Evolutionary conservation across 352 stramenopile species (phyloP), one percentile per base, ranked within the genome.

Genomic region (Globisporangium lucens): DNA sequence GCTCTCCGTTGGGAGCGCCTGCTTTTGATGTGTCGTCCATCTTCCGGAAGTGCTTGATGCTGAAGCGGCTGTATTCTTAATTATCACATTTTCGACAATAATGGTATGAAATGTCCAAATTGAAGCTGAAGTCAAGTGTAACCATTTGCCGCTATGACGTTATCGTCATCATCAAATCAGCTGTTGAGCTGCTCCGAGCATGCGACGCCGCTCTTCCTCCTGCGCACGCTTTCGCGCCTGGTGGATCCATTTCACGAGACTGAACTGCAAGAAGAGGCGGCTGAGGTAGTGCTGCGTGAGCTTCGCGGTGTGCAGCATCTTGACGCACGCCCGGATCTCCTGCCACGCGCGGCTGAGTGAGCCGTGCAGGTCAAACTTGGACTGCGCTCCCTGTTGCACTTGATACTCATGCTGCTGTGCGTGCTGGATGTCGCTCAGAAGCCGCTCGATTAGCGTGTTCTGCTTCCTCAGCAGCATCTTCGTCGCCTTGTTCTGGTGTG

Each of bases 231-330:
- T 76, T 17, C 78, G 68, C 29, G 72, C 74, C 55, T 89, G 75
- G 8, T 71, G 70, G 51, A 89, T 75, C 79, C 81, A 91, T n/a
- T 77, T 76, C 49, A 89, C 62, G 61, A 91, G 71, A 29, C 80
- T 85, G 46, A 75, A 80, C 62, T 85, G 80, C 55, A 91, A 77
- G 55, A 84, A 89, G 33, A 89, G 69, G 0, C 78, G 77, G 61
- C 80, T 89, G 56, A 91, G 75, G 60, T 87, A 89, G 57, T 89
- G 79, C 56, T 91, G 81, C n/a, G 80, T 89, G 71, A 89, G 74
- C 60, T 86, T 87, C 38, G 83, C 83, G 8, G 75, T 74, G 69
- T 91, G 77, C 47, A 91, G 55, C 71, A 89, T 80, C 73, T 86
- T 87, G 69, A 80, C 78, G 60, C 83, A 91, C 20, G 68, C 74